Base-by-base conservation (phyloP, 371 early-diverging fungal genomes). In the Basidiobolus meristosporus region DNA sequence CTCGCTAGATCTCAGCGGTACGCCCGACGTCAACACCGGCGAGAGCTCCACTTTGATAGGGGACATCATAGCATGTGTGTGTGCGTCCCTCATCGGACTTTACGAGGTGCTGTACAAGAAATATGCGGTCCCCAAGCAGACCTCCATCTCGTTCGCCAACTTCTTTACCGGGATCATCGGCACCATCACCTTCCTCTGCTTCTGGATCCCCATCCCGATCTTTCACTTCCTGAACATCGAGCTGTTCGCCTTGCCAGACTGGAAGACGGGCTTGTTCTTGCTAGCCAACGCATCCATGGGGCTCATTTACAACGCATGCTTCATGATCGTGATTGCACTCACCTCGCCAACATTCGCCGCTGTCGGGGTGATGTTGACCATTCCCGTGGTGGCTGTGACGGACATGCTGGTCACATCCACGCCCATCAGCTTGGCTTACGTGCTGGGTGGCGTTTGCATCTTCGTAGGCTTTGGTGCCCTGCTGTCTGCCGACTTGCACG, bases 301-400 rank as follows among this genome's bases (percentile, higher is more conserved):
- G 30, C 62, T 85, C 10, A 54, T 73, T 7, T 85, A 75, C 52
- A 82, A 85, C 45, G 82, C 69, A 1, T 68, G 72, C 7, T 74
- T 77, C 44, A 79, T 82, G 80, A 66, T 74, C 4, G 68, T 82
- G 16, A 74, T 85, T 44, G 71, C 79, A 1, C 55, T 79, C 19
- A 78, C 77, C 11, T 72, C 68, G 26, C 86, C 86, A 1, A 68
- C 81, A 12, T 81, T 82, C 65, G 86, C 83, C 1, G 72, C 83
- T 23, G 70, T 85, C 10, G 83, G 83, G 20, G 65, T 79, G 11
- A 79, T 85, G 82, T 60, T 81, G 23, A 82, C 86, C 2, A 71
- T 82, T 22, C 85, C 85, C 10, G 57, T 68, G 19, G 77, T 81
- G 30, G 78, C 82, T 3, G 46, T 75, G 1, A 61, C 65, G 1